Evolutionary conservation across 2,329 filamentous ascomycete species (phyloP).

Genomic region (Cercospora sp.): DNA sequence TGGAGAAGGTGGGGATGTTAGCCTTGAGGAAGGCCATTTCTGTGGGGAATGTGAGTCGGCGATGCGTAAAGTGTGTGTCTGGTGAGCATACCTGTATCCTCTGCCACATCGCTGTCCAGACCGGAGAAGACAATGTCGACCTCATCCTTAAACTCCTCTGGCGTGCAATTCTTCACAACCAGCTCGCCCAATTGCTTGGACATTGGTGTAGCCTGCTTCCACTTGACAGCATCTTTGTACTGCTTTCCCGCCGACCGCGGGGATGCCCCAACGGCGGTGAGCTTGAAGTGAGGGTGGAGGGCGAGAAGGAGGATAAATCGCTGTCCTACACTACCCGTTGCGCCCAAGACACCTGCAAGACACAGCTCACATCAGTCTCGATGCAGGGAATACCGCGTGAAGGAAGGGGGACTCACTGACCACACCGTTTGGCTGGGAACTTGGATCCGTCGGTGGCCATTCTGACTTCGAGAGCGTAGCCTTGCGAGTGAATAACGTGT

Average conservation of each 20-base stretch:
- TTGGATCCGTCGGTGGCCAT: slow-evolving; percentile 35
- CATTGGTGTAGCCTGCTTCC: slow-evolving; percentile 90
- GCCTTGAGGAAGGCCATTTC: slow-evolving; percentile 89
- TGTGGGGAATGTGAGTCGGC: slow-evolving; percentile 38
- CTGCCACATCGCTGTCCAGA: slow-evolving; percentile 87
- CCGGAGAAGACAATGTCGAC: slow-evolving; percentile 86
- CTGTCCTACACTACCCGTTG: slow-evolving; percentile 91
- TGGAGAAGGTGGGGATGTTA: slow-evolving; percentile 90
- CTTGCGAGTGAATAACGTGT: slow-evolving; percentile 22
- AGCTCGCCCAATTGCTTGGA: slow-evolving; percentile 72
- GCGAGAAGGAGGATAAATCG: slow-evolving; percentile 91
- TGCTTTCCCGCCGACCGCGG: slow-evolving; percentile 87
- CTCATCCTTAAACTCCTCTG: slow-evolving; percentile 81
- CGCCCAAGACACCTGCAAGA: slow-evolving; percentile 68
- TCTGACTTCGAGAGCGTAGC: slow-evolving; percentile 25
- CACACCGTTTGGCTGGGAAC: slow-evolving; percentile 56
- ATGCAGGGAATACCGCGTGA: not conserved
- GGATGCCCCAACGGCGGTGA: slow-evolving; percentile 88
- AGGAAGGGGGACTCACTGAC: slow-evolving; percentile 40
- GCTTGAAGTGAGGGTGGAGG: slow-evolving; percentile 79
- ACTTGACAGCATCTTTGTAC: slow-evolving; percentile 89
- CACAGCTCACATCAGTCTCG: not conserved
- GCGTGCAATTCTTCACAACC: slow-evolving; percentile 79
- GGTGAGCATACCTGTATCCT: slow-evolving; percentile 68
- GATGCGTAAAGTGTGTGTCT: not conserved